Evolutionary conservation across 179 eudicot species (phyloP).

Genomic region (Drosera spatulata): DNA sequence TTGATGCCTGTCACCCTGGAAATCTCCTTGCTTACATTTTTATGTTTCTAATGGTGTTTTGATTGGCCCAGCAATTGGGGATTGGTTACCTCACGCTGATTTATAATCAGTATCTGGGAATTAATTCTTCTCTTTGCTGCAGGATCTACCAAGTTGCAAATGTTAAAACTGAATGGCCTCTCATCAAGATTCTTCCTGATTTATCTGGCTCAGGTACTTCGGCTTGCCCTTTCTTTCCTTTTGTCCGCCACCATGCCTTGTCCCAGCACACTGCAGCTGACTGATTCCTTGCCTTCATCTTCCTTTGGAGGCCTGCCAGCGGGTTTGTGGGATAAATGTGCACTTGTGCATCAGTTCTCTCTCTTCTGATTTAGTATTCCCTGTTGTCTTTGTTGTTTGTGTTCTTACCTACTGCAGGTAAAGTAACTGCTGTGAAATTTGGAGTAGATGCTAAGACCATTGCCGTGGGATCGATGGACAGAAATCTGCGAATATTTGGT

Average conservation of each 20-base stretch:
- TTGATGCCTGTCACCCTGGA: too few species aligned
- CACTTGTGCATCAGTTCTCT: neutral
- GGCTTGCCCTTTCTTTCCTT: neutral
- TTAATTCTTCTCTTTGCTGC: conserved; percentile 12
- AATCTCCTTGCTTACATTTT: too few species aligned
- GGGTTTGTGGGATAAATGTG: neutral
- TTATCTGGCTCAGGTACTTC: conserved; percentile 88
- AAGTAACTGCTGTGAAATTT: conserved; percentile 54
- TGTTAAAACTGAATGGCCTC: conserved; percentile 90
- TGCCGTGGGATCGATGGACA: conserved; percentile 81
- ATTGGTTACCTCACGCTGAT: too few species aligned
- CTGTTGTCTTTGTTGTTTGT: neutral
- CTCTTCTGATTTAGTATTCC: neutral
- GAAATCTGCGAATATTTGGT: conserved; percentile 81
- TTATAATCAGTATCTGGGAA: too few species aligned
- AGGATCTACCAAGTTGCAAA: conserved; percentile 95
- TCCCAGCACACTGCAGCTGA: neutral
- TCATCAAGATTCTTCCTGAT: conserved; percentile 81
- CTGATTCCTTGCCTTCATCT: neutral
- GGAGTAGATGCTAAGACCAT: conserved; percentile 83
- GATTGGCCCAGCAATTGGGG: too few species aligned
- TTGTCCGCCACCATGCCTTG: neutral
- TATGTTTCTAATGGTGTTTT: too few species aligned
- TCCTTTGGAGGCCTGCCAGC: neutral
- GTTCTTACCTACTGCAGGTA: conserved; percentile 36